Base-by-base conservation (phyloP, 2,329 filamentous ascomycete species). In the Cytospora piceicola region DNA sequence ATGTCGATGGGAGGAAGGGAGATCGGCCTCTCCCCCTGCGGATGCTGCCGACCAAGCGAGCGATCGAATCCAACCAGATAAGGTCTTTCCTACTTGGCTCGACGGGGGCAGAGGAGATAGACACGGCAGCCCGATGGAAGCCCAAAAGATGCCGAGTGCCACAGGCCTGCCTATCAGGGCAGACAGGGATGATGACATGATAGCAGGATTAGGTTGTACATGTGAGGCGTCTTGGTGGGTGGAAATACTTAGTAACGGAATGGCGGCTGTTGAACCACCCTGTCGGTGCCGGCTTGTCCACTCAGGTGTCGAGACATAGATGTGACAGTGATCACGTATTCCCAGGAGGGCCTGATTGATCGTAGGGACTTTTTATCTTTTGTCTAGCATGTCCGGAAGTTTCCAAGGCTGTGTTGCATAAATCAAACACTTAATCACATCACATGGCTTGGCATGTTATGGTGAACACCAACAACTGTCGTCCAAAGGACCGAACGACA, bases 31-130 rank as follows among this genome's bases (percentile, higher is more conserved):
- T 8, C 15, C 34, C n/a, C 11, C 2, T 12, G 90, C 92, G 3
- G 88, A 85, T 64, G 90, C 90, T 20, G 86, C 83, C 1, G 85
- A 24, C 32, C 2, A 12, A 11, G 14, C 11, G 12, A 36, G 11
- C 34, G 34, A 36, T 36, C 12, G 27, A 29, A 29, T 36, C 34
- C 9, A 15, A 4, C 15, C 34, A 36, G 34, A 36, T 12, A 36
- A 12, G 34, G 34, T 36, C 3, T 4, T 15, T 36, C 3, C 12
- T 15, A 29, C 32, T 34, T 8, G 34, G 12, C 34, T 15, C 34
- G 32, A 34, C 32, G 32, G 27, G 27, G 27, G 12, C 34, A 15
- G 34, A 15, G 34, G 9, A 36, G 34, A 36, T 36, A 12, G 34
- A 39, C 49, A 53, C 20, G 58, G 17, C 58, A 22, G 29, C 6